Evolutionary conservation across 2,329 filamentous ascomycete genomes (phyloP).

Genomic region (Thelonectria rubi): DNA sequence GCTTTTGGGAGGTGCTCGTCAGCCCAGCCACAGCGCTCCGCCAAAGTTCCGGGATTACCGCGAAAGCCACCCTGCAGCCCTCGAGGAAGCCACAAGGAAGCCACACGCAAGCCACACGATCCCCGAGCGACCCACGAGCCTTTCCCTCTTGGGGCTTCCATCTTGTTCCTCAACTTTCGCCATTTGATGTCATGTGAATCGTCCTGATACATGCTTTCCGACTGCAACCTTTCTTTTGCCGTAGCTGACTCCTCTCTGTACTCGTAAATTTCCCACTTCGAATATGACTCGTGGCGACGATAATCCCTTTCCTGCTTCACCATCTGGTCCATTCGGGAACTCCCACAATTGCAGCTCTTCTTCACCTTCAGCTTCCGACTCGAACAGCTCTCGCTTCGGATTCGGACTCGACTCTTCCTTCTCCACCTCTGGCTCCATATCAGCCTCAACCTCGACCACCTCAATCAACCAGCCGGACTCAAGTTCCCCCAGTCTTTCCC

Average conservation of each 20-base stretch:
- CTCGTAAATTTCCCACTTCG: not conserved
- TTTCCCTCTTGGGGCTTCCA: constrained; percentile 21
- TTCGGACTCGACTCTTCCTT: constrained; percentile 33
- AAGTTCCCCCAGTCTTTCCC: not conserved
- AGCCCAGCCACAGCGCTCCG: not conserved
- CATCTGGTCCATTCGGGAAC: constrained; percentile 24
- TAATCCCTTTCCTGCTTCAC: constrained; percentile 15
- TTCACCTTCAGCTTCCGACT: constrained; percentile 45
- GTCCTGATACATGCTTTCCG: not conserved
- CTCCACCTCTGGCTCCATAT: constrained; percentile 24
- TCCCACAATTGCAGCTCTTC: constrained; percentile 50
- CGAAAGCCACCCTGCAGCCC: not conserved
- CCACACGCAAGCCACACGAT: not conserved
- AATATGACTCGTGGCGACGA: constrained; percentile 35
- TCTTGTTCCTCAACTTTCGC: constrained; percentile 24
- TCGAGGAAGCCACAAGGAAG: constrained; percentile 8
- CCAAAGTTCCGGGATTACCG: not conserved
- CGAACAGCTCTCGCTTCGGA: constrained; percentile 48
- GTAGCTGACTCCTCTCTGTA: constrained; percentile 20
- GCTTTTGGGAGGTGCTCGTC: not conserved
- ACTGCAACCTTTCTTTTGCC: constrained; percentile 1
- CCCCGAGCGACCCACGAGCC: not conserved
- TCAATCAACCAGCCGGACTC: constrained; percentile 8
- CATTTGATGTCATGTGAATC: constrained; percentile 12
- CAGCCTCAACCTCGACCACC: constrained; percentile 27